Evolutionary conservation across 768 basidiomycete species (phyloP).

Genomic region (Cystofilobasidium ferigula): DNA sequence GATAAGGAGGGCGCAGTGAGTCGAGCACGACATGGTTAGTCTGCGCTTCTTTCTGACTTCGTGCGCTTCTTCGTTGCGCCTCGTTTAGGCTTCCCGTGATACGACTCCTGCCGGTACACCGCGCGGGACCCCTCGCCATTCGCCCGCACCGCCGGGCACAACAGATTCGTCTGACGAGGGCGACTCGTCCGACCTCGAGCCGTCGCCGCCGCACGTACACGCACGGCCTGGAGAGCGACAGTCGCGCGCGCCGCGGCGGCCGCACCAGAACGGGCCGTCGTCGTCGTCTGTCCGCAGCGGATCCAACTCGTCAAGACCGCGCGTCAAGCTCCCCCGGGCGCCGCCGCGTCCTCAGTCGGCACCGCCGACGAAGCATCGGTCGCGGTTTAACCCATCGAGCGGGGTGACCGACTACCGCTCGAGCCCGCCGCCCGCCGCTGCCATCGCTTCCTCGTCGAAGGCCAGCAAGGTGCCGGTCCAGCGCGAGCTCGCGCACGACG

Average conservation of each 20-base stretch:
- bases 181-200: slow-evolving; percentile 6
- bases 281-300: not conserved
- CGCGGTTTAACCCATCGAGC: not conserved
- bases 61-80: not conserved
- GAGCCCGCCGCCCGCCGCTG: not conserved
- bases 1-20: slow-evolving; percentile 16
- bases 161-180: not conserved
- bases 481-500: slow-evolving; percentile 18
- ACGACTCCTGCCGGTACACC: slow-evolving; percentile 22
- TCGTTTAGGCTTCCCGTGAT: slow-evolving; percentile 11
- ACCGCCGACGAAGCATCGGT: slow-evolving; percentile 22
- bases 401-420: not conserved
- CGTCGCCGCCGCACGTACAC: slow-evolving; percentile 4
- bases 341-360: slow-evolving; percentile 25
- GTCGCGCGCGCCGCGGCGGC: slow-evolving; percentile 9
- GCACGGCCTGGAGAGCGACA: slow-evolving; percentile 5
- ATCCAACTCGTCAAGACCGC: not conserved
- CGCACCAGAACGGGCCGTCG: not conserved
- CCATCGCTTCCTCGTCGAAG: not conserved
- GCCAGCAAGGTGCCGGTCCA: not conserved
- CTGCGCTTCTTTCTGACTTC: not conserved
- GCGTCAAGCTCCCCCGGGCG: slow-evolving; percentile 15
- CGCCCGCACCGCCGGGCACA: not conserved
- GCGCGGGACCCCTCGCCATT: slow-evolving; percentile 6
- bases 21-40: no score